phyloP scores from a whole-genome alignment of 1,284 basidiomycete genomes.

The Boletus semigastroideus region DNA sequence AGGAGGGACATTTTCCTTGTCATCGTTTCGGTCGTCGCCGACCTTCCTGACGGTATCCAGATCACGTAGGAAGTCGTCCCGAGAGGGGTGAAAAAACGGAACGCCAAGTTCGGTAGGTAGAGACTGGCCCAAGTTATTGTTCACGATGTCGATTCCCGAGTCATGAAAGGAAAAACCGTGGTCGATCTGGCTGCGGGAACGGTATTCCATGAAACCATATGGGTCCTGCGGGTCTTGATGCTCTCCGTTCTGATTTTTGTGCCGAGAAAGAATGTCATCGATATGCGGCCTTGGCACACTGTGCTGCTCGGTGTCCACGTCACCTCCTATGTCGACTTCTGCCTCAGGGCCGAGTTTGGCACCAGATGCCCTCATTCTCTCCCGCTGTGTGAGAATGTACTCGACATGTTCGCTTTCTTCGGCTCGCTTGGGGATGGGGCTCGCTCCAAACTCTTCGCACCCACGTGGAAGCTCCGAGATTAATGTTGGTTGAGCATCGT shows the following conservation, averaged over 20 bases:
- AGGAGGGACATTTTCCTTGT: slow-evolving; percentile 26
- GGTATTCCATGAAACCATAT: not conserved
- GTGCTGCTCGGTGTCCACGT: not conserved
- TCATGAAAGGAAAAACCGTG: slow-evolving; percentile 20
- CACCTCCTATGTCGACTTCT: not conserved
- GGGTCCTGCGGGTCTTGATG: not conserved
- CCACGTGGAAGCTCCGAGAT: slow-evolving; percentile 12
- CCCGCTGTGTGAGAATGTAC: slow-evolving; percentile 26
- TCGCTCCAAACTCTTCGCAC: slow-evolving; percentile 26
- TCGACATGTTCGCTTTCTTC: slow-evolving; percentile 14
- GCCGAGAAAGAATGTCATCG: not conserved
- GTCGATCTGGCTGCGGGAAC: not conserved
- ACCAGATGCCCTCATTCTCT: slow-evolving; percentile 18
- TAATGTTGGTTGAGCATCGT: slow-evolving; percentile 4
- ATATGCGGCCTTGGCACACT: not conserved
- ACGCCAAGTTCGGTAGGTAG: slow-evolving; percentile 5
- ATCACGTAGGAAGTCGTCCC: not conserved
- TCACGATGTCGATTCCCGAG: slow-evolving; percentile 24
- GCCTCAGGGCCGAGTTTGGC: not conserved
- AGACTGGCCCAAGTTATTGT: slow-evolving; percentile 6
- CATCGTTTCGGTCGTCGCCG: slow-evolving; percentile 6
- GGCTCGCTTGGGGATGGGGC: slow-evolving; percentile 18
- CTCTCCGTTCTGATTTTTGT: not conserved
- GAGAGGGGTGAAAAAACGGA: not conserved
- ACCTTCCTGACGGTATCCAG: slow-evolving; percentile 15